Evolutionary conservation across 1,139 yeast species (phyloP).

Genomic region (Zygosaccharomyces sapae): DNA sequence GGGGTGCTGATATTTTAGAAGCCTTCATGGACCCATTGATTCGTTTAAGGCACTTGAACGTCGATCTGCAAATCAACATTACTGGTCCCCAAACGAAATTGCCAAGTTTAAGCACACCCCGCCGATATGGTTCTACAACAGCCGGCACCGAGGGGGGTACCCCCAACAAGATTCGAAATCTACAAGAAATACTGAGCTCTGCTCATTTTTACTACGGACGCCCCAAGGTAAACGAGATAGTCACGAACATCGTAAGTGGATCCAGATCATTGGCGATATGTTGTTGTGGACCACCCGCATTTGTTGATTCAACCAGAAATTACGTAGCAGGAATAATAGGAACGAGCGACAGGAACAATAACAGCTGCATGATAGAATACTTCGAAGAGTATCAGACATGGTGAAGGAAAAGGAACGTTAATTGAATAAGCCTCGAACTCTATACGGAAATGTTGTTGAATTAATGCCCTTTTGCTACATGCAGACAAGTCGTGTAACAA

Average conservation of each 20-base stretch:
- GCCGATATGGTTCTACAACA: constrained; percentile 8
- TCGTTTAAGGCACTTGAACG: constrained; percentile 40
- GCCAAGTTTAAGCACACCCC: constrained; percentile 6
- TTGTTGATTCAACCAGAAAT: constrained; percentile 50
- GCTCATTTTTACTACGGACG: constrained; percentile 43
- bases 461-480: too few relatives aligned
- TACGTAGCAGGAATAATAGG: constrained; percentile 33
- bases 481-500: too few relatives aligned
- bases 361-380: constrained; percentile 19
- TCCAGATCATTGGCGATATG: constrained; percentile 42
- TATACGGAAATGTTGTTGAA: too few relatives aligned
- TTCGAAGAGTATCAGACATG: constrained; percentile 31
- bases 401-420: constrained; percentile 17
- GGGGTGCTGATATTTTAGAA: constrained; percentile 41
- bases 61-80: constrained; percentile 33
- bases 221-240: constrained; percentile 43
- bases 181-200: constrained; percentile 1
- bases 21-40: constrained; percentile 36
- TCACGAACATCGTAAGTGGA: constrained; percentile 39
- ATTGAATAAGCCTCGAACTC: too few relatives aligned
- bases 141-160: not conserved
- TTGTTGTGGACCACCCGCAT: constrained; percentile 50
- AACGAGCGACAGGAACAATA: constrained; percentile 12
- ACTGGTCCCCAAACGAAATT: constrained; percentile 13
- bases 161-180: not conserved